phyloP scores from a whole-genome alignment of 164 flowering plant species.

The Annona cherimola region DNA sequence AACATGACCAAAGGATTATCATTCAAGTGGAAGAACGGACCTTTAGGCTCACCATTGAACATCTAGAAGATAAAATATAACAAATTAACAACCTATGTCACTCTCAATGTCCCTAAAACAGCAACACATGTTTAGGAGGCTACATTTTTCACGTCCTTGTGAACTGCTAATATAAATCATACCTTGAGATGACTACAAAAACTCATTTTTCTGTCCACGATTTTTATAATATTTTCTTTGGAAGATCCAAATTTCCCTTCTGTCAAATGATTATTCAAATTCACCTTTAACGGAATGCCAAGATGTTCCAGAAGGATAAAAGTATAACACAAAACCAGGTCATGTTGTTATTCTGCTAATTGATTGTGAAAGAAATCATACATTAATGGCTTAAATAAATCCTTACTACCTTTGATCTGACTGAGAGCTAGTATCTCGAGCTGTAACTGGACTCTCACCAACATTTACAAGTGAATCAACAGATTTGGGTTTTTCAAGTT shows the following conservation, averaged over 20 bases:
- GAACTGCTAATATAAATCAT: neutral
- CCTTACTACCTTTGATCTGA: constrained; percentile 40
- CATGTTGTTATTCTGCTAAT: neutral
- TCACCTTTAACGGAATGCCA: neutral
- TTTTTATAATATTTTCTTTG: too few species aligned
- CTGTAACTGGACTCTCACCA: constrained; percentile 27
- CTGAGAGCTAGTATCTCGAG: constrained; percentile 22
- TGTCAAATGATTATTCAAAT: neutral
- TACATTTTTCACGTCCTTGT: neutral
- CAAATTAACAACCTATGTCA: neutral
- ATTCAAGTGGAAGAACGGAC: neutral
- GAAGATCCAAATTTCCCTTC: neutral
- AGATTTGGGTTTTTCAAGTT: constrained; percentile 45
- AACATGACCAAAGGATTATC: neutral
- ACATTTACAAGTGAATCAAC: constrained; percentile 48
- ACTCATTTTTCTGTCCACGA: neutral
- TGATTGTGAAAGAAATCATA: neutral
- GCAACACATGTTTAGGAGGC: neutral
- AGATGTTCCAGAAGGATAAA: neutral
- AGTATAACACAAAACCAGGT: neutral
- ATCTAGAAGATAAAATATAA: neutral
- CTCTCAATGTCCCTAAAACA: neutral
- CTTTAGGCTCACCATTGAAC: neutral
- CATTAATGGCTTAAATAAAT: neutral
- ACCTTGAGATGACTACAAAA: neutral